Conservation (phyloP, 331 rosid species). For the Pyrus hybrid region DNA sequence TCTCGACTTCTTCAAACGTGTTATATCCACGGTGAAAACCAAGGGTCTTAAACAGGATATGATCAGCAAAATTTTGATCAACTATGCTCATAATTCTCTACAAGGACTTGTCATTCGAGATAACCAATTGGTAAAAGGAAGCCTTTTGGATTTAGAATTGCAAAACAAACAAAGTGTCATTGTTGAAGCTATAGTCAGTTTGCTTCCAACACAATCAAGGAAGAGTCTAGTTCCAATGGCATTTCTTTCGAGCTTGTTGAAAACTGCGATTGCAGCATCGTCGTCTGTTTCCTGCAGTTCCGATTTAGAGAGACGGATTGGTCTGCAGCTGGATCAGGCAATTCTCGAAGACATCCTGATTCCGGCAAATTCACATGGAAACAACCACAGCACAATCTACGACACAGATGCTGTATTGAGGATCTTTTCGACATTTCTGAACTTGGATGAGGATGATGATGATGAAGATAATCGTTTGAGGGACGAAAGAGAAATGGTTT, state of each 20-base stretch:
- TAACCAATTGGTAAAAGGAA: constrained; percentile 48
- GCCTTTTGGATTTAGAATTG: constrained; percentile 50
- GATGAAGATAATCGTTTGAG: constrained; percentile 50
- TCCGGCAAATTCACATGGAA: constrained; percentile 57
- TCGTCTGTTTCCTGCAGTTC: constrained; percentile 61
- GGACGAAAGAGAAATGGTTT: constrained; percentile 77
- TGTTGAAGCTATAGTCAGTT: constrained; percentile 68
- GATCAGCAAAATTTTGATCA: constrained; percentile 79
- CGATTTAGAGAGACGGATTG: constrained; percentile 81
- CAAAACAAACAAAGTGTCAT: constrained; percentile 77
- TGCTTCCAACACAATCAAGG: constrained; percentile 81
- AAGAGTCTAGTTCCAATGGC: constrained; percentile 87
- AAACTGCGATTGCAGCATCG: constrained; percentile 67
- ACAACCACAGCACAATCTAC: constrained; percentile 58
- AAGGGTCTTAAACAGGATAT: constrained; percentile 89
- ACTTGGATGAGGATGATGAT: constrained; percentile 76
- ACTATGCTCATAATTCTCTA: constrained; percentile 77
- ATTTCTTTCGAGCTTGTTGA: constrained; percentile 78
- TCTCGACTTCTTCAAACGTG: constrained; percentile 80
- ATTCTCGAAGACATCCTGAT: constrained; percentile 87
- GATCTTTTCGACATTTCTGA: constrained; percentile 73
- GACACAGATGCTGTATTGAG: constrained; percentile 75
- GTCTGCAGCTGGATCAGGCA: constrained; percentile 92
- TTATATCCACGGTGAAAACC: constrained; percentile 63
- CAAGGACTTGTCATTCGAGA: constrained; percentile 60